Percentiles rank a stretch among this genome's conserved stretches.
Conservation (phyloP, 306 rosid genomes). For the Cucurbita argyrosperma region DNA sequence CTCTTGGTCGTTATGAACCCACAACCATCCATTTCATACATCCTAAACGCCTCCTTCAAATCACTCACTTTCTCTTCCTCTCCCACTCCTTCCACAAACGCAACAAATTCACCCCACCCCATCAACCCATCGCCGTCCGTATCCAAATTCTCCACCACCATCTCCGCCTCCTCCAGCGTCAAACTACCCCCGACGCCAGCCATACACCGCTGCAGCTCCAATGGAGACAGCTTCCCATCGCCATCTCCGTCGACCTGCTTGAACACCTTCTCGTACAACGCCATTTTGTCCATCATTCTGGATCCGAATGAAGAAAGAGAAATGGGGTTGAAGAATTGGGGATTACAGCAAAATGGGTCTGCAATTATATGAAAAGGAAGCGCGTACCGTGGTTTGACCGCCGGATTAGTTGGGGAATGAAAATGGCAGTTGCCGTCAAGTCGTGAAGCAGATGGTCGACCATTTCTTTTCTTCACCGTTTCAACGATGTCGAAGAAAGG, state of each 20-base stretch:
- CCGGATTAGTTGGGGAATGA: not conserved
- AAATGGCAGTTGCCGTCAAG: not conserved
- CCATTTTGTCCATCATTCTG: slow-evolving; percentile 26
- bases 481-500: not conserved
- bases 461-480: not conserved
- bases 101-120: slow-evolving; percentile 53
- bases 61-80: slow-evolving; percentile 60
- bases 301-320: not conserved
- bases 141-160: slow-evolving; percentile 28
- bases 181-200: slow-evolving; percentile 41
- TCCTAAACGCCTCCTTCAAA: slow-evolving; percentile 52
- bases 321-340: not conserved
- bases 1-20: slow-evolving; percentile 65
- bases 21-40: slow-evolving; percentile 67
- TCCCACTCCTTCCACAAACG: slow-evolving; percentile 48
- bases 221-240: slow-evolving; percentile 49
- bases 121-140: slow-evolving; percentile 45
- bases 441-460: not conserved
- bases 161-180: slow-evolving; percentile 12
- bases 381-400: slow-evolving; percentile 7
- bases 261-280: slow-evolving; percentile 42
- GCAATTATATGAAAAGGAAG: not conserved
- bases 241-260: slow-evolving; percentile 47
- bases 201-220: slow-evolving; percentile 45
- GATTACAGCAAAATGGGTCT: not conserved